phyloP scores from a whole-genome alignment of 495 filamentous ascomycete genomes.

The Annulohypoxylon nitens region DNA sequence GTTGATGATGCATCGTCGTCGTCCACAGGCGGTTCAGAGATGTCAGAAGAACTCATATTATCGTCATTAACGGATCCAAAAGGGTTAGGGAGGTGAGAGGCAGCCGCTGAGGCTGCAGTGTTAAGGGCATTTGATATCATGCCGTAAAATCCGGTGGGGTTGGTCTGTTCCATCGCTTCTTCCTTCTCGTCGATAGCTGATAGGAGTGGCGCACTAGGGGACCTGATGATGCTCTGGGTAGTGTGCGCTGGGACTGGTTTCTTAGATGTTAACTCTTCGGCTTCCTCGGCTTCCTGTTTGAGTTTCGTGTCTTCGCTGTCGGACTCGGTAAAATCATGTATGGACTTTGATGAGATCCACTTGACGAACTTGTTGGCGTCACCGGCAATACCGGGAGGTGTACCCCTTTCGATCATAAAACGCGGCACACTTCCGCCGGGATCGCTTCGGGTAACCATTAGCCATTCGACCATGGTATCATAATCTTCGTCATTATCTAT shows the following conservation, averaged over 20 bases:
- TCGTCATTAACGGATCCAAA: constrained; percentile 51
- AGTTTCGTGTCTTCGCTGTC: constrained; percentile 36
- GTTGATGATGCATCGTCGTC: constrained; percentile 52
- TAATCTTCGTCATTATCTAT: constrained; percentile 65
- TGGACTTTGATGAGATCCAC: constrained; percentile 77
- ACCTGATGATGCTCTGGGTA: constrained; percentile 16
- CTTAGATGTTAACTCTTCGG: constrained; percentile 31
- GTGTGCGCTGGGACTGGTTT: constrained; percentile 23
- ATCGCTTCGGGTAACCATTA: constrained; percentile 96
- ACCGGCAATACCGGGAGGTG: constrained; percentile 81
- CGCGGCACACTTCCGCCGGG: constrained; percentile 92
- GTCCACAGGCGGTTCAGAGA: constrained; percentile 19
- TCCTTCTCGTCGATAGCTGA: constrained; percentile 29
- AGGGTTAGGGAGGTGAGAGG: constrained; percentile 50
- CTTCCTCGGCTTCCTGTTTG: constrained; percentile 31
- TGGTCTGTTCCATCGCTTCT: constrained; percentile 57
- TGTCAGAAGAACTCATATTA: constrained; percentile 48
- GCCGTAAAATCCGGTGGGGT: constrained; percentile 65
- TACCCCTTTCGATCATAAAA: constrained; percentile 95
- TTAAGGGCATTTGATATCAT: constrained; percentile 63
- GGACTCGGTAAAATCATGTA: constrained; percentile 54
- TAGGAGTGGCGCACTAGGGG: constrained; percentile 5
- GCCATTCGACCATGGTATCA: constrained; percentile 82
- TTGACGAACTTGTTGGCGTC: constrained; percentile 89
- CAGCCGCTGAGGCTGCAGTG: constrained; percentile 58